Evolutionary conservation across 495 filamentous ascomycete species (phyloP), one percentile per base, ranked within the genome.

Genomic region (Neurospora sublineolata): DNA sequence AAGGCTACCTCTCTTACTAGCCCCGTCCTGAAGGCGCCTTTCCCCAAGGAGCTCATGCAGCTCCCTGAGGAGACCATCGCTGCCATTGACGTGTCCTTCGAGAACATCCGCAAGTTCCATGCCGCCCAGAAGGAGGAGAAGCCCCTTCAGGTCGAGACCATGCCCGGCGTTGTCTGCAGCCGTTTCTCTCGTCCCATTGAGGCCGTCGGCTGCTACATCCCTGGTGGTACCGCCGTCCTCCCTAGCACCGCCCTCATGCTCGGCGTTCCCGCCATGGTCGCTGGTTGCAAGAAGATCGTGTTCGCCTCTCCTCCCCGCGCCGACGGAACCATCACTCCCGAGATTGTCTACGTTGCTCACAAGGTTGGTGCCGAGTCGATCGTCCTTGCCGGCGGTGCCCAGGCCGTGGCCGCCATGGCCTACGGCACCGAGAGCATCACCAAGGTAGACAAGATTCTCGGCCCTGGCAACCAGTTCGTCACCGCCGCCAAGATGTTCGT

Each of bases 401-500:
- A 99, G 83, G 95, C 95, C n/a, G 90, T 99, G 30, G 91, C 93
- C 23, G 92, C 92, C 20, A 89, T 95, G 86, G 92, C 93, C 18
- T 91, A 95, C 76, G 93, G 93, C 36, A 96, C 93, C 10, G 88
- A 92, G 77, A 90, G 84, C 77, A 88, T 98, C 72, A 92, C 83
- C 78, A 99, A 99, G 83, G 96, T 98, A 20, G 95, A 99, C 86
- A 99, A 99, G 89, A 97, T 99, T 76, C 88, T 99, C 5, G 95
- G 95, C 1, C 95, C 95, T 3, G 95, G 95, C 44, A 99, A 99
- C 82, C 95, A 99, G 81, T 99, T 98, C 77, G 96, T 99, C 37
- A 99, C 95, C 0, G 95, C 96, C 0, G 95, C 92, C 68, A 99
- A 99, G 88, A 99, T 99, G 95, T 82, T 92, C 71, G 95, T 99